Percentiles rank a stretch among this genome's conserved stretches.
These are phyloP conservation scores for Chenopodium quinoa DNA, from an alignment of 148 eudicot species.

Conservation along the genomic window DNA sequence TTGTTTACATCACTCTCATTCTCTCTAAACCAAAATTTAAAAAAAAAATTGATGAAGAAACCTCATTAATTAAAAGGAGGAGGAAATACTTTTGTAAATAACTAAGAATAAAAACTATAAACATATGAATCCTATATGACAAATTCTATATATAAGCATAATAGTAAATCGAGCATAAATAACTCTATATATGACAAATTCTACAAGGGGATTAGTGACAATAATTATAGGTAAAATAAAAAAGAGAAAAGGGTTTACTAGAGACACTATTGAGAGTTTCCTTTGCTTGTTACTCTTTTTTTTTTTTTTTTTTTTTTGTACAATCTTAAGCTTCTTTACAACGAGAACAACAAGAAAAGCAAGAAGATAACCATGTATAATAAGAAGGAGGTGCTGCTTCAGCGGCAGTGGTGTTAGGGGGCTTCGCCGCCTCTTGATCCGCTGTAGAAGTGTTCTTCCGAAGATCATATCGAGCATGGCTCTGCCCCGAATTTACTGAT, in stretches of 20 bases:
- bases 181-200: not conserved
- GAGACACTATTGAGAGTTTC: not conserved
- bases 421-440: constrained; percentile 26
- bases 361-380: constrained; percentile 31
- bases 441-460: constrained; percentile 13
- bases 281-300: too few species aligned
- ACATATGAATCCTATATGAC: too few species aligned
- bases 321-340: constrained; percentile 11
- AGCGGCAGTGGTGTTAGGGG: constrained; percentile 10
- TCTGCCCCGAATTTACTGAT: constrained; percentile 34
- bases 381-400: constrained; percentile 16
- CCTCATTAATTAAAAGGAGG: too few species aligned
- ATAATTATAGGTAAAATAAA: not conserved
- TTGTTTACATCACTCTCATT: too few species aligned
- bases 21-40: too few species aligned
- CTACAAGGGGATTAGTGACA: not conserved
- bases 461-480: constrained; percentile 21
- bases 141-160: not conserved
- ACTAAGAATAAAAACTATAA: too few species aligned
- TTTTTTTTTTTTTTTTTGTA: too few species aligned
- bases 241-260: too few species aligned
- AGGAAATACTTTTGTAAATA: too few species aligned
- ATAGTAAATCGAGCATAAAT: not conserved
- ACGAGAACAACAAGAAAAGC: constrained; percentile 41
- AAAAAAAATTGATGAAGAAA: too few species aligned